A percentile compares a stretch with the other conserved stretches of the same genome.
Evolutionary conservation across 768 basidiomycete species (phyloP).

Genomic region (Boletus rufocinnamomeus): DNA sequence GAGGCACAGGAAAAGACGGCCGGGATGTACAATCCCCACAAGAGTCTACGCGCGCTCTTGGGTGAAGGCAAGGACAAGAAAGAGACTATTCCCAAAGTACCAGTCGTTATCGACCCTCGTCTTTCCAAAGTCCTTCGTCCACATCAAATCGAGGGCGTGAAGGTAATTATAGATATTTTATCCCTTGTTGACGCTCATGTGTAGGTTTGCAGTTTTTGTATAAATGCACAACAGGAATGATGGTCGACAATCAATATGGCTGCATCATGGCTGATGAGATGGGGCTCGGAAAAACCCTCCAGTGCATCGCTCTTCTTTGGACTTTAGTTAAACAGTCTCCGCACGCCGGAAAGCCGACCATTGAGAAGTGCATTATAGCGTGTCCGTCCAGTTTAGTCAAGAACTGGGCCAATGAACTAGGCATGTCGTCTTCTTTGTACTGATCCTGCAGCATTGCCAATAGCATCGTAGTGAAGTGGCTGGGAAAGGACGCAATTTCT

Average conservation of each 20-base stretch:
- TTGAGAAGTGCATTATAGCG: constrained; percentile 97
- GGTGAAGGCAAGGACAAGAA: constrained; percentile 74
- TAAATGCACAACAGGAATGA: constrained; percentile 90
- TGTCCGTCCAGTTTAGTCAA: constrained; percentile 96
- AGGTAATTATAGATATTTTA: constrained; percentile 51
- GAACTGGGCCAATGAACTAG: constrained; percentile 98
- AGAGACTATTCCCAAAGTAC: constrained; percentile 72
- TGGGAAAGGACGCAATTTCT: constrained; percentile 82
- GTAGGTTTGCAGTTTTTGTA: constrained; percentile 78
- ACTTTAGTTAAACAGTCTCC: constrained; percentile 96
- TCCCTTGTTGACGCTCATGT: constrained; percentile 1
- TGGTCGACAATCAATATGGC: constrained; percentile 86
- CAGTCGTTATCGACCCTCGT: constrained; percentile 94
- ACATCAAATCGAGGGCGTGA: constrained; percentile 98
- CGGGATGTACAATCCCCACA: constrained; percentile 87
- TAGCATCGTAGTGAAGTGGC: constrained; percentile 78
- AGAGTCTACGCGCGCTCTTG: constrained; percentile 77
- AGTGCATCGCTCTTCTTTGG: constrained; percentile 96
- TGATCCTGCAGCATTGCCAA: neutral
- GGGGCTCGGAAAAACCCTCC: constrained; percentile 96
- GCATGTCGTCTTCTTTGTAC: constrained; percentile 44
- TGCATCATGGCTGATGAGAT: constrained; percentile 99
- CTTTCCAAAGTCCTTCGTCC: constrained; percentile 87
- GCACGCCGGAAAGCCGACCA: constrained; percentile 77
- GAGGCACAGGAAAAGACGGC: constrained; percentile 70